phyloP scores from a whole-genome alignment of 179 eudicot genomes.

The Spinacia oleracea region DNA sequence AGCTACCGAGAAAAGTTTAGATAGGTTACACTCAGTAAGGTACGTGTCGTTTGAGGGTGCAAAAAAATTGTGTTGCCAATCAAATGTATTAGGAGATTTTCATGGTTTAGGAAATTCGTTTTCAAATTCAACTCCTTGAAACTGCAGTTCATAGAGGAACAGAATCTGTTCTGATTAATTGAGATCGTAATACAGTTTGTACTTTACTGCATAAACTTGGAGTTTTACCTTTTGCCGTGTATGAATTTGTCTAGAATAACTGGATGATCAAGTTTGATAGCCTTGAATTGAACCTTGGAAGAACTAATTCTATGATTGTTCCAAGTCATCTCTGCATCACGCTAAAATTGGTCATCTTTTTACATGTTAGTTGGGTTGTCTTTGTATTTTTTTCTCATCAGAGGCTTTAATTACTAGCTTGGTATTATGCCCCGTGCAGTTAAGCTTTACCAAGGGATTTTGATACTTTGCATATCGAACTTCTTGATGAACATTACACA shows the following conservation, averaged over 20 bases:
- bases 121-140: neutral
- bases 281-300: neutral
- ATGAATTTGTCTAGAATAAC: neutral
- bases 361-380: neutral
- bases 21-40: neutral
- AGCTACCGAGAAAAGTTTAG: neutral
- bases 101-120: neutral
- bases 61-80: neutral
- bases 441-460: neutral
- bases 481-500: constrained; percentile 16
- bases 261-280: neutral
- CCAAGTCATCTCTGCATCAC: neutral
- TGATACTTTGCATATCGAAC: neutral
- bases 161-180: neutral
- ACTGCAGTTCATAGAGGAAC: neutral
- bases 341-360: neutral
- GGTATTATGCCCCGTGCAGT: neutral
- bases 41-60: neutral
- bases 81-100: neutral
- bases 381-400: neutral
- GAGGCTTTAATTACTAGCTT: neutral
- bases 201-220: too few species aligned
- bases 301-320: neutral
- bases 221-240: neutral
- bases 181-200: neutral